Evolutionary conservation across 305 asterid species (phyloP), one percentile per base, ranked within the genome.

Genomic region (Stenogyne calaminthoides): DNA sequence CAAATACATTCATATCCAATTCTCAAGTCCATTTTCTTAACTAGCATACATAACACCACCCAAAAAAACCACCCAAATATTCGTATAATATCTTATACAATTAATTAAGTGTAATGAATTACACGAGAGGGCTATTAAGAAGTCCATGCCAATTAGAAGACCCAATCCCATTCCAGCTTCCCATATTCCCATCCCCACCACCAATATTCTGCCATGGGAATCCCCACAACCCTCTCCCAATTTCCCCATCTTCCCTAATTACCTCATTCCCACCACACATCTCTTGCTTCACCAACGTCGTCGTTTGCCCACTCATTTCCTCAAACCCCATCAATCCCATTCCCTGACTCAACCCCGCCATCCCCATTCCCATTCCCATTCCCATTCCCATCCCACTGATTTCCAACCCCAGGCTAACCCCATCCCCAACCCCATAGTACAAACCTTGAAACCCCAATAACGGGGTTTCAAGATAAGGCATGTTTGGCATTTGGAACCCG

Each of bases 71-170:
- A 14, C 16, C 55, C 25, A 19, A 36, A 36, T 58, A 59, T 12
- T 14, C 11, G 20, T n/a, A 60, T 29, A 16, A 39, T 11, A 37
- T 37, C 42, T 37, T 37, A 32, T 32, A 32, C 36, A 32, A 0
- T 44, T 9, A 44, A 44, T 14, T 46, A 46, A 46, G 0, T n/a
- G n/a, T n/a, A 4, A n/a, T 12, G 0, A 7, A 9, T 69, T 75
- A 82, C 86, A 82, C 77, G 29, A 91, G 89, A 52, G 96, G 91
- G 71, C 83, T 85, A 72, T 91, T 89, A 55, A 89, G 77, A 76
- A 91, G 91, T 15, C 94, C 97, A 59, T 89, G 96, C 89, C 89
- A 89, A 65, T 36, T 76, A 0, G 91, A 76, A 18, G 89, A 71
- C 18, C 85, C 89, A 64, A 87, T 79, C 56, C 89, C 91, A 71